phyloP scores from a whole-genome alignment of 306 rosid species.

The Rosa lucieae region DNA sequence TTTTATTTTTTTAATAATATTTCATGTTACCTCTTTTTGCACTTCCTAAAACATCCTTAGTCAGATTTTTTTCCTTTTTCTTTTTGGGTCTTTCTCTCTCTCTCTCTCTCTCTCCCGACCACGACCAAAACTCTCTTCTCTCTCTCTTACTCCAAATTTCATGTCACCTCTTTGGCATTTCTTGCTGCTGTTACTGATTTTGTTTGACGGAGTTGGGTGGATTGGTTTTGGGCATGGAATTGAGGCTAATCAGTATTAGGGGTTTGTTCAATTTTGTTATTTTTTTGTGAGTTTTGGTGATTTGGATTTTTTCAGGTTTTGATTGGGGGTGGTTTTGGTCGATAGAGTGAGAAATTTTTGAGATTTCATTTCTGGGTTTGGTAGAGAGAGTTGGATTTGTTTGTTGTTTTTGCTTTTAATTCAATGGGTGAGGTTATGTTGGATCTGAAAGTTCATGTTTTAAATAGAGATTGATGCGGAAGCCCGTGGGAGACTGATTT shows the following conservation, averaged over 20 bases:
- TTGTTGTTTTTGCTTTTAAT: constrained; percentile 25
- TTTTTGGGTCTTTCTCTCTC: too few species aligned
- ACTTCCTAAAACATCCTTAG: too few species aligned
- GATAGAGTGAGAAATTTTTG: constrained; percentile 24
- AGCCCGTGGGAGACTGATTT: constrained; percentile 39
- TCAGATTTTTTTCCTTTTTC: too few species aligned
- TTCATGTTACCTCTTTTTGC: too few species aligned
- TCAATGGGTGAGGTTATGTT: constrained; percentile 47
- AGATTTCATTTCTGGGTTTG: constrained; percentile 26
- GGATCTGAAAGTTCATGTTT: constrained; percentile 59
- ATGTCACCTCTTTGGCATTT: too few species aligned
- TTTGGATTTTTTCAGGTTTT: constrained; percentile 24
- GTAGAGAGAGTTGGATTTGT: not conserved
- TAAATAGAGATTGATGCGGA: constrained; percentile 55
- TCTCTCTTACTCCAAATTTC: too few species aligned
- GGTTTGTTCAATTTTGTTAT: constrained; percentile 20
- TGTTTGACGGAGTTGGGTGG: constrained; percentile 26
- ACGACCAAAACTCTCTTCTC: too few species aligned
- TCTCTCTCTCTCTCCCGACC: too few species aligned
- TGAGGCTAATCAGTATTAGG: constrained; percentile 4
- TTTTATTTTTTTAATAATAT: too few species aligned
- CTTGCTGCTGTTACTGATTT: constrained; percentile 2
- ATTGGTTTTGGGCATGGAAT: constrained; percentile 14
- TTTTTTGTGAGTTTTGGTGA: constrained; percentile 11
- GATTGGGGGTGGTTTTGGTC: constrained; percentile 20